A percentile compares a stretch with the other conserved stretches of the same genome.
These are phyloP conservation scores for Durio zibethinus DNA, from an alignment of 345 rosid species.

Conservation along the genomic window DNA sequence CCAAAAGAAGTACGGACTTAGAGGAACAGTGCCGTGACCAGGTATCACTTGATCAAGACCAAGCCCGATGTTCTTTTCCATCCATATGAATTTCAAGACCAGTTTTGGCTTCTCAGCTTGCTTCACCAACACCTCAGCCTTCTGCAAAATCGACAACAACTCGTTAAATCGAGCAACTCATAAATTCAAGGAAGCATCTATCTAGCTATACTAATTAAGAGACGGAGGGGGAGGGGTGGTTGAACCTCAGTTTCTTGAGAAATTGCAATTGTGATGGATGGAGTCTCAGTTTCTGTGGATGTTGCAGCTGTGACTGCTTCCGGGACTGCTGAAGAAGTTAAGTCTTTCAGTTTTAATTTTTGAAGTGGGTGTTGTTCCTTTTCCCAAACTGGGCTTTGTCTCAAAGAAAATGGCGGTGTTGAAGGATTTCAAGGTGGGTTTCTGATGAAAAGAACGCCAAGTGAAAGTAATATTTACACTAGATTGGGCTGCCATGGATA, in stretches of 20 bases:
- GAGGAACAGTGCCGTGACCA: slow-evolving; percentile 67
- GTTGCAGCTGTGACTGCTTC: slow-evolving; percentile 43
- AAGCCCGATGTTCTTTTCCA: slow-evolving; percentile 84
- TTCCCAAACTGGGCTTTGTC: slow-evolving; percentile 4
- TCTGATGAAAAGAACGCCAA: slow-evolving; percentile 23
- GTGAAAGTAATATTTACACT: slow-evolving; percentile 22
- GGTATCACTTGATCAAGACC: slow-evolving; percentile 67
- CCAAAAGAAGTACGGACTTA: slow-evolving; percentile 81
- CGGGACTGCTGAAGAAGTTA: slow-evolving; percentile 40
- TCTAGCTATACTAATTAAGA: neutral
- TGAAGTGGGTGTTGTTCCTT: slow-evolving; percentile 28
- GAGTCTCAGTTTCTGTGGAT: slow-evolving; percentile 11
- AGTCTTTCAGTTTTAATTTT: slow-evolving; percentile 33
- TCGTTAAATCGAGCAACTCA: neutral
- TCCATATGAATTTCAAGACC: slow-evolving; percentile 78
- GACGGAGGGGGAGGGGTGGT: neutral
- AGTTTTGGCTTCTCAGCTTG: slow-evolving; percentile 56
- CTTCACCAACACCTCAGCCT: slow-evolving; percentile 34
- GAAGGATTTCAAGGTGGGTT: slow-evolving; percentile 12
- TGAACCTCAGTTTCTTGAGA: slow-evolving; percentile 33
- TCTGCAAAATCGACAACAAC: slow-evolving; percentile 25
- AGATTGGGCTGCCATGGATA: slow-evolving; percentile 44
- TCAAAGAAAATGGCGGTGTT: slow-evolving; percentile 13
- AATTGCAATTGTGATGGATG: slow-evolving; percentile 13
- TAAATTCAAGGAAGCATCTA: neutral